These are phyloP conservation scores for Pseudogymnoascus sp. DNA, from an alignment of 2,329 filamentous ascomycete genomes.

Conservation along the genomic window DNA sequence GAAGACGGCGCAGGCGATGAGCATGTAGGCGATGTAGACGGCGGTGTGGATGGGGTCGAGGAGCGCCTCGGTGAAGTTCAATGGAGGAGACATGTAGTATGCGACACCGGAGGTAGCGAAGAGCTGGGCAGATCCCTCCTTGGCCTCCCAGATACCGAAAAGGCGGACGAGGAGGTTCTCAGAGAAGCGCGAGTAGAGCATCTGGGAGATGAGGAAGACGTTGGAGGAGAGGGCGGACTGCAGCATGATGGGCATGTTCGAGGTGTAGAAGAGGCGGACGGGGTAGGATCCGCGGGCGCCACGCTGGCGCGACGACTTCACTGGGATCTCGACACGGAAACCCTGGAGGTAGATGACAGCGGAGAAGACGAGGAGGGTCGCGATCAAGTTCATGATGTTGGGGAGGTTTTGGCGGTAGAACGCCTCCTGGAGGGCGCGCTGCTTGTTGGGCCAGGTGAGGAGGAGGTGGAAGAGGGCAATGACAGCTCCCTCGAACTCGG, in stretches of 20 bases:
- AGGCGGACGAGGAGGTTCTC: conserved; percentile 98
- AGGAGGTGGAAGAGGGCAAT: conserved; percentile 97
- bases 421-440: conserved; percentile 92
- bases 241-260: conserved; percentile 99
- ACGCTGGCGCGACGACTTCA: conserved; percentile 98
- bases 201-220: conserved; percentile 97
- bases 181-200: conserved; percentile 98
- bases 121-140: conserved; percentile 91
- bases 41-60: conserved; percentile 94
- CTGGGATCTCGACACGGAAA: conserved; percentile 98
- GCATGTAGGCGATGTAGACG: conserved; percentile 95
- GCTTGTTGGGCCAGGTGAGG: conserved; percentile 99
- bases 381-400: conserved; percentile 97
- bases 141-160: conserved; percentile 96
- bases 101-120: conserved; percentile 87
- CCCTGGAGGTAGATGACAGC: conserved; percentile 98
- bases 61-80: conserved; percentile 95
- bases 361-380: conserved; percentile 87
- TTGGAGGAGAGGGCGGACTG: conserved; percentile 98
- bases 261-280: conserved; percentile 98
- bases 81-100: conserved; percentile 98
- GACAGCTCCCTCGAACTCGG: conserved; percentile 97
- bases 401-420: conserved; percentile 99
- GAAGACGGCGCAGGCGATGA: conserved; percentile 94
- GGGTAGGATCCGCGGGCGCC: conserved; percentile 97